Evolutionary conservation across 1,284 basidiomycete species (phyloP).

Genomic region (Rhodotorula sp.): DNA sequence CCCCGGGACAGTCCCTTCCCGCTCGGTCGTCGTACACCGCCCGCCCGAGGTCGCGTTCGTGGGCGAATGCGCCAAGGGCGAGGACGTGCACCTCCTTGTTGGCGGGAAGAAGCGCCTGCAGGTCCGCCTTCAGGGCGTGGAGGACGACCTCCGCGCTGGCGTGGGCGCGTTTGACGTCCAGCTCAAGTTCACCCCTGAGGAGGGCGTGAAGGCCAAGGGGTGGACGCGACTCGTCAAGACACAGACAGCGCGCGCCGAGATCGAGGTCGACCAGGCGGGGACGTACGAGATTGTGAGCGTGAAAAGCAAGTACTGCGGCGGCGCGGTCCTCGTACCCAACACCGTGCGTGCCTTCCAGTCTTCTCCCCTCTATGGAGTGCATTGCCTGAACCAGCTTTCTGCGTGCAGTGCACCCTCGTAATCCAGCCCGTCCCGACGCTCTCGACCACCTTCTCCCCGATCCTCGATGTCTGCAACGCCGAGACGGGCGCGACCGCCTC

Average conservation of each 20-base stretch:
- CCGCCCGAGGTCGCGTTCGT: constrained; percentile 74
- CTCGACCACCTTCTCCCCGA: constrained; percentile 80
- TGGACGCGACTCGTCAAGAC: constrained; percentile 66
- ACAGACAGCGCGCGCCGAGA: constrained; percentile 55
- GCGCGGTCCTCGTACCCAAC: constrained; percentile 78
- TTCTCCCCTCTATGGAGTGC: constrained; percentile 52
- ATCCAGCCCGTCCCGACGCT: constrained; percentile 42
- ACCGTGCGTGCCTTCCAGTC: constrained; percentile 50
- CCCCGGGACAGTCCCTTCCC: constrained; percentile 44
- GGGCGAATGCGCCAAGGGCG: constrained; percentile 63
- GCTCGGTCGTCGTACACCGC: constrained; percentile 72
- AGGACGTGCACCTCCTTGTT: constrained; percentile 67
- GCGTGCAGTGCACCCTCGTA: constrained; percentile 55
- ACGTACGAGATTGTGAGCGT: constrained; percentile 75
- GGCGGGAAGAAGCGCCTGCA: constrained; percentile 63
- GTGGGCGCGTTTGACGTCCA: constrained; percentile 62
- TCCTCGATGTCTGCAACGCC: constrained; percentile 82
- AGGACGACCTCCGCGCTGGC: constrained; percentile 53
- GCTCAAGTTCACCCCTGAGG: constrained; percentile 59
- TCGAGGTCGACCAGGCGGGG: constrained; percentile 70
- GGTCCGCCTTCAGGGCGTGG: constrained; percentile 50
- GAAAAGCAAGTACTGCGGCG: constrained; percentile 72
- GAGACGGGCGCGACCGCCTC: constrained; percentile 88
- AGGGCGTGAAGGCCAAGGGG: constrained; percentile 57
- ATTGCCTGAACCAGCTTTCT: constrained; percentile 58